Evolutionary conservation across 2,329 filamentous ascomycete genomes (phyloP).

Genomic region (Ramularia collo-cygni): DNA sequence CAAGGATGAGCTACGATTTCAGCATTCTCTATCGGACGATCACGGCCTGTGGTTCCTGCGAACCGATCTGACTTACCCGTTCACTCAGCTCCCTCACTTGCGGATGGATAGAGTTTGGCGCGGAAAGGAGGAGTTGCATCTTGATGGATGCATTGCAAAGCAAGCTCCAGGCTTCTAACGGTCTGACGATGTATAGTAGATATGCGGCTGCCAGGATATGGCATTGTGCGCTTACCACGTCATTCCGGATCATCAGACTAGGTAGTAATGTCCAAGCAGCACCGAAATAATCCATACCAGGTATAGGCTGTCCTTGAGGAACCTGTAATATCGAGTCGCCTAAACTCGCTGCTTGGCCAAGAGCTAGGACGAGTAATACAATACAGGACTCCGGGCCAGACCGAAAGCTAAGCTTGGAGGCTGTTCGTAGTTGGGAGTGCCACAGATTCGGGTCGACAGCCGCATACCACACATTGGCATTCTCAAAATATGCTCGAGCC

Average conservation of each 20-base stretch:
- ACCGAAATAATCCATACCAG: slow-evolving; percentile 71
- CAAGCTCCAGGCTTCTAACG: slow-evolving; percentile 75
- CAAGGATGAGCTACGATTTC: no score
- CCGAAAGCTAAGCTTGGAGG: slow-evolving; percentile 67
- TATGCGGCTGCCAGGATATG: slow-evolving; percentile 76
- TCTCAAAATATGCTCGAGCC: slow-evolving; percentile 71
- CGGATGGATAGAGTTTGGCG: slow-evolving; percentile 62
- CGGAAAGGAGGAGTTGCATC: slow-evolving; percentile 68
- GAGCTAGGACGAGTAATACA: slow-evolving; percentile 67
- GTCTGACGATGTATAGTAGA: slow-evolving; percentile 73
- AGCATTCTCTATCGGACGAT: no score
- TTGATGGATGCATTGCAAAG: slow-evolving; percentile 76
- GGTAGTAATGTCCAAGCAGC: slow-evolving; percentile 73
- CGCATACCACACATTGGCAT: slow-evolving; percentile 79
- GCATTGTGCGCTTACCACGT: slow-evolving; percentile 70
- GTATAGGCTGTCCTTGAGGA: slow-evolving; percentile 61
- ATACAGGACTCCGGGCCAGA: slow-evolving; percentile 78
- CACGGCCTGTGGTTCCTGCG: no score
- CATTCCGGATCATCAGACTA: slow-evolving; percentile 72
- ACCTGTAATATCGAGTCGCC: slow-evolving; percentile 67
- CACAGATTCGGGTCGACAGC: slow-evolving; percentile 79
- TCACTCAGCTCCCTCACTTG: slow-evolving; percentile 65
- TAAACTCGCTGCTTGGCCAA: slow-evolving; percentile 67
- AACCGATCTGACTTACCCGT: no score
- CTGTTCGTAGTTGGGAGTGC: slow-evolving; percentile 67